Base-by-base conservation (phyloP, 306 rosid genomes). In the Clitoria ternatea region DNA sequence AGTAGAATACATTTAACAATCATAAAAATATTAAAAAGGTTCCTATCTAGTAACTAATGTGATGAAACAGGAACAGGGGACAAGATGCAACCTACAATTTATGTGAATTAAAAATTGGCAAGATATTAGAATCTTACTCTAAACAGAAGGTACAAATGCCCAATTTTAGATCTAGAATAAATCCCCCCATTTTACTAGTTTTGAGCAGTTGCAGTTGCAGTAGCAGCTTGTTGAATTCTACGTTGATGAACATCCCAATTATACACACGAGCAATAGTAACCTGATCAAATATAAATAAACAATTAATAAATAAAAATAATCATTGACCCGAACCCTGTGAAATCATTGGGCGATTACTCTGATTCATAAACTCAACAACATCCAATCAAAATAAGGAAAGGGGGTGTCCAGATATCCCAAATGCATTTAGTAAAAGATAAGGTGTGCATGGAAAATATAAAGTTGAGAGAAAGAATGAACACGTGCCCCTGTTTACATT, bases 191-290 rank as follows among this genome's bases (percentile, higher is more conserved):
- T 33, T 17, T 57, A 26, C 74, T 75, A 74, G 56, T 83, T 91
- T 66, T 69, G 69, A 22, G 81, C 72, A 61, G 82, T 61, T 11
- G 82, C 4, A 24, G 72, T 56, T 11, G 82, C 4, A 24, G 72
- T 56, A 65, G 80, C 54, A 67, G 24, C 78, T 80, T 83, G 92
- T 66, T 66, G 86, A 48, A 81, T 45, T 73, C 96, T 79, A 48
- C 93, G 83, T 75, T 92, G 92, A 85, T 92, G 93, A 40, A 92
- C 98, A 27, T 92, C 97, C 97, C 97, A 92, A 81, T 92, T 90
- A 66, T 86, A 92, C 53, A 92, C 93, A 30, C 96, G 97, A 39
- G 96, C 96, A 80, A 90, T 90, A 3, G 96, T 92, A 37, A 92
- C 98, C 98, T 92, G 86, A 75, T 68, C 45, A 71, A 33, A 75